These are phyloP conservation scores for Cornus suecica DNA, from an alignment of 148 eudicot genomes.

Conservation along the genomic window DNA sequence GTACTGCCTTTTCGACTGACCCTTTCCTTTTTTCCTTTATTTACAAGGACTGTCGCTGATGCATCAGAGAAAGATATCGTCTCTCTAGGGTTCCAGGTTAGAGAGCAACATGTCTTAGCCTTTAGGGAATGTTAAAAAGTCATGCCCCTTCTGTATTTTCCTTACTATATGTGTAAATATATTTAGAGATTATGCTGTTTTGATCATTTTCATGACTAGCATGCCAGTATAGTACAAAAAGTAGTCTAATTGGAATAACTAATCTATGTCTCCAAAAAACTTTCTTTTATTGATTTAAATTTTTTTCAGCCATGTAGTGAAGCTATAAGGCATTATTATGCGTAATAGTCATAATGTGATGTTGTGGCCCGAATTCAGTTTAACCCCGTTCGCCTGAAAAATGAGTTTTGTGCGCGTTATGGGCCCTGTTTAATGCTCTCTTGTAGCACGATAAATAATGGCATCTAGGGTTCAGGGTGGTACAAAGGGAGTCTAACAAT, in stretches of 20 bases:
- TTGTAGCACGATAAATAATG: too few relatives aligned
- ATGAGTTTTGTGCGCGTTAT: too few relatives aligned
- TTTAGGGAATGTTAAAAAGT: neutral
- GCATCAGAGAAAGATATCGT: constrained; percentile 90
- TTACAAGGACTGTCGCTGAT: constrained; percentile 75
- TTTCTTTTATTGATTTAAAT: neutral
- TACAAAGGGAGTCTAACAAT: too few relatives aligned
- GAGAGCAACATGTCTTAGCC: constrained; percentile 6
- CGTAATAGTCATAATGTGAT: neutral
- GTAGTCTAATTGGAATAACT: neutral
- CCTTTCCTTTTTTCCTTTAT: constrained; percentile 8
- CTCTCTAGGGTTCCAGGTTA: constrained; percentile 94
- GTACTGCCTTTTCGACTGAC: constrained; percentile 10
- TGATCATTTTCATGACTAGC: neutral
- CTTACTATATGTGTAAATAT: neutral
- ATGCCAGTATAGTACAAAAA: neutral
- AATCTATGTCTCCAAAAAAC: neutral
- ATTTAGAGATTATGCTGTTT: neutral
- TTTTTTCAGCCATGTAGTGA: neutral
- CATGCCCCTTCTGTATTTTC: neutral
- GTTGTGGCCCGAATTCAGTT: too few relatives aligned
- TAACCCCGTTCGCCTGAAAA: too few relatives aligned
- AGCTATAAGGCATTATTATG: neutral
- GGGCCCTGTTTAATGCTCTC: too few relatives aligned
- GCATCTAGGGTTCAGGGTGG: too few relatives aligned